Percentiles rank a stretch among this genome's conserved stretches.
Evolutionary conservation across 306 rosid genomes (phyloP).

Genomic region (Ormosia emarginata): DNA sequence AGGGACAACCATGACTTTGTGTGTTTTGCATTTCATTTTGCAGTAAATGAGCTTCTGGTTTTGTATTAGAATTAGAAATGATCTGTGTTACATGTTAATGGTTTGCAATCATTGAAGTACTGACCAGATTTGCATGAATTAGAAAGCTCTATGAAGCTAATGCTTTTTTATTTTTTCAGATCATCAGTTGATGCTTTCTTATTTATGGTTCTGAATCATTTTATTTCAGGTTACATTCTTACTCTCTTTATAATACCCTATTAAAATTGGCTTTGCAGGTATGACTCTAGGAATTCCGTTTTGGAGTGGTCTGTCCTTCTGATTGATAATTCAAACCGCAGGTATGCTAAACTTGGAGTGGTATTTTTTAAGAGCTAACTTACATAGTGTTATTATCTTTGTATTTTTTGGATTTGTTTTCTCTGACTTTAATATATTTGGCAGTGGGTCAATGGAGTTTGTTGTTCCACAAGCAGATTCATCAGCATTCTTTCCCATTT

Average conservation of each 20-base stretch:
- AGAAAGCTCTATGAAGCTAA: background rate
- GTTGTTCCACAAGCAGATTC: constrained; percentile 89
- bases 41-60: background rate
- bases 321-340: constrained; percentile 85
- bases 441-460: constrained; percentile 94
- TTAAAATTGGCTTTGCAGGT: constrained; percentile 49
- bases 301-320: constrained; percentile 94
- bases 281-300: constrained; percentile 78
- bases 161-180: background rate
- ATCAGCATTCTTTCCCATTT: constrained; percentile 83
- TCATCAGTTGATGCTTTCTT: background rate
- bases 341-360: constrained; percentile 40
- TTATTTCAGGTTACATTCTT: background rate
- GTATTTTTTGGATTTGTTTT: background rate
- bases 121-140: background rate
- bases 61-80: background rate
- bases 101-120: background rate
- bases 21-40: background rate
- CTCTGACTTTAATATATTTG: constrained; percentile 28
- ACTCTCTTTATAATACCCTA: background rate
- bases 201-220: background rate
- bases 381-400: background rate
- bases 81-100: background rate
- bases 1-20: background rate
- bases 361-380: background rate